Evolutionary conservation across 2,329 filamentous ascomycete genomes (phyloP).

Genomic region (Teratosphaeria zuluensis): DNA sequence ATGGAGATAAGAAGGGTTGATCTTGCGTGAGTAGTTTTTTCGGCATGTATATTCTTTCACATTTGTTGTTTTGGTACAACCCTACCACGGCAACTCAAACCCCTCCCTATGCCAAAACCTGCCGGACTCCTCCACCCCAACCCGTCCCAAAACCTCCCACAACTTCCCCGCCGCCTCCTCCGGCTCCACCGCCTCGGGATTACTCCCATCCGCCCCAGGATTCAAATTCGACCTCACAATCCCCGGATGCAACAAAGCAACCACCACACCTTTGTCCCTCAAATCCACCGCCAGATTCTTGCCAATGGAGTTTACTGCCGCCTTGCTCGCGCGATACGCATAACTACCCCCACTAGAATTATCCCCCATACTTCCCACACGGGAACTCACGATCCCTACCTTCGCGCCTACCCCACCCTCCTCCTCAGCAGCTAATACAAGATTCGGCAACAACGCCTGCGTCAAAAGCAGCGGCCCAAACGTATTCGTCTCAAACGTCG

Average conservation of each 20-base stretch:
- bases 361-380: conserved; percentile 35
- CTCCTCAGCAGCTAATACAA: conserved; percentile 17
- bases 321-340: conserved; percentile 36
- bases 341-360: conserved; percentile 35
- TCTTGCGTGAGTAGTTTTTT: not conserved
- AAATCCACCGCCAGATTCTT: conserved; percentile 36
- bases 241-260: conserved; percentile 36
- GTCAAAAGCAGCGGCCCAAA: conserved; percentile 37
- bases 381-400: conserved; percentile 34
- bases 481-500: conserved; percentile 35
- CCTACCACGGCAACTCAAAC: conserved; percentile 36
- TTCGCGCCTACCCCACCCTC: conserved; percentile 17
- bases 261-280: conserved; percentile 29
- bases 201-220: conserved; percentile 8
- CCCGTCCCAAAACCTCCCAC: conserved; percentile 32
- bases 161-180: conserved; percentile 37
- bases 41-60: too few relatives aligned
- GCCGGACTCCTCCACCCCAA: conserved; percentile 32
- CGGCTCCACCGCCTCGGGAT: conserved; percentile 33
- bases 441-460: conserved; percentile 34
- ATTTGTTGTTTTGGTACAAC: too few relatives aligned
- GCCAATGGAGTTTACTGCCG: conserved; percentile 36
- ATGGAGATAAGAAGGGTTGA: conserved; percentile 7
- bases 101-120: conserved; percentile 38
- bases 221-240: conserved; percentile 32